Conservation (phyloP, 495 filamentous ascomycete species). For the Clohesyomyces aquaticus region DNA sequence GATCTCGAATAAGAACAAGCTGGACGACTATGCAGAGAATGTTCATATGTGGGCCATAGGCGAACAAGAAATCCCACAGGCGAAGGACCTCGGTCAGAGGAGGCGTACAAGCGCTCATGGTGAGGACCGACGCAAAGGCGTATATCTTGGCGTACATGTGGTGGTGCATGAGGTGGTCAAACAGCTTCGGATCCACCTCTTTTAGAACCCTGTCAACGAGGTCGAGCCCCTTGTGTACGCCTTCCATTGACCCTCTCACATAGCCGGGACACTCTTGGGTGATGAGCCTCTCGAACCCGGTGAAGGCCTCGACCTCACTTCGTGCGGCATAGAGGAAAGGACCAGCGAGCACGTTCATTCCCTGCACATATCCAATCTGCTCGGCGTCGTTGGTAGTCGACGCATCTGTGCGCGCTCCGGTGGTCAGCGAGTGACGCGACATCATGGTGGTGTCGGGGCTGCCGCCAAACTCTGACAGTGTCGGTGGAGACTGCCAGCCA, state of each 20-base stretch:
- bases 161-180: slow-evolving; percentile 78
- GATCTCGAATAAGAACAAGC: slow-evolving; percentile 81
- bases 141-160: slow-evolving; percentile 91
- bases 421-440: slow-evolving; percentile 41
- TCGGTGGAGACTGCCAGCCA: slow-evolving; percentile 50
- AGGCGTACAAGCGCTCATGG: slow-evolving; percentile 94
- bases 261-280: slow-evolving; percentile 91
- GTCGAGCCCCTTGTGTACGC: slow-evolving; percentile 87
- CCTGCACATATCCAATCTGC: slow-evolving; percentile 89
- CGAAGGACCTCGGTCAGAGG: slow-evolving; percentile 90
- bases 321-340: slow-evolving; percentile 95
- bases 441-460: slow-evolving; percentile 42
- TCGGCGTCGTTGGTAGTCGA: slow-evolving; percentile 39
- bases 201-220: slow-evolving; percentile 89
- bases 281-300: slow-evolving; percentile 85
- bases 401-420: slow-evolving; percentile 29
- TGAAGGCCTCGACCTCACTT: slow-evolving; percentile 92
- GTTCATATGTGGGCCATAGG: slow-evolving; percentile 92
- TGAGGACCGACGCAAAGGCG: slow-evolving; percentile 95
- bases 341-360: slow-evolving; percentile 99
- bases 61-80: slow-evolving; percentile 98
- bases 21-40: slow-evolving; percentile 98
- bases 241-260: slow-evolving; percentile 94
- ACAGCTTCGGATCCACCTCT: slow-evolving; percentile 88
- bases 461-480: slow-evolving; percentile 44